phyloP scores from a whole-genome alignment of 768 basidiomycete genomes.

The Auricularia cornea region DNA sequence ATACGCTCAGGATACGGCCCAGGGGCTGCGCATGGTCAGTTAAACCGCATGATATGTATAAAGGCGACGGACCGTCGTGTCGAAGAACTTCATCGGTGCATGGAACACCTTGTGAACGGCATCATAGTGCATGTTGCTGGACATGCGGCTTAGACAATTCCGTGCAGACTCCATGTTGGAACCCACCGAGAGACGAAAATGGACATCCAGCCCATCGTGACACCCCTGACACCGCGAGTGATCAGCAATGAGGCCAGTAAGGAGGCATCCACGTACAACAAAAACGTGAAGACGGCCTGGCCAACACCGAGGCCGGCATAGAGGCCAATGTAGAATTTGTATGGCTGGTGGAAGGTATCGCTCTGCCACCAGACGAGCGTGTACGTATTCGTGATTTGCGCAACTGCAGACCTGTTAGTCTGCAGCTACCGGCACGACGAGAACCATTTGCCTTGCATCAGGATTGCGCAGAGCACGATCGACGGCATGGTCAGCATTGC shows the following conservation, averaged over 20 bases:
- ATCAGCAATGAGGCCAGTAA: no score
- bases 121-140: constrained; percentile 51
- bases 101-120: constrained; percentile 51
- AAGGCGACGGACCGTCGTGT: constrained; percentile 47
- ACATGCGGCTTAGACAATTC: constrained; percentile 51
- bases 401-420: constrained; percentile 11
- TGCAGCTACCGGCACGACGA: not conserved
- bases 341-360: constrained; percentile 37
- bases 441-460: constrained; percentile 43
- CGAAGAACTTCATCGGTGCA: constrained; percentile 74
- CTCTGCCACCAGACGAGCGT: constrained; percentile 68
- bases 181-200: not conserved
- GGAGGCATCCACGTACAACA: constrained; percentile 32
- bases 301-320: constrained; percentile 55
- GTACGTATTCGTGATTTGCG: constrained; percentile 52
- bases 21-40: constrained; percentile 31
- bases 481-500: constrained; percentile 43
- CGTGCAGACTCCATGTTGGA: no score
- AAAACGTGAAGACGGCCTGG: constrained; percentile 51
- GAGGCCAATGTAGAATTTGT: constrained; percentile 54
- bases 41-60: not conserved
- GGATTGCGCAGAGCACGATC: constrained; percentile 38
- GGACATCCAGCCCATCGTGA: constrained; percentile 1
- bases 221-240: not conserved
- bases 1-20: constrained; percentile 53